These are phyloP conservation scores for Brassica hybrid DNA, from an alignment of 441 rosid genomes.

Conservation along the genomic window DNA sequence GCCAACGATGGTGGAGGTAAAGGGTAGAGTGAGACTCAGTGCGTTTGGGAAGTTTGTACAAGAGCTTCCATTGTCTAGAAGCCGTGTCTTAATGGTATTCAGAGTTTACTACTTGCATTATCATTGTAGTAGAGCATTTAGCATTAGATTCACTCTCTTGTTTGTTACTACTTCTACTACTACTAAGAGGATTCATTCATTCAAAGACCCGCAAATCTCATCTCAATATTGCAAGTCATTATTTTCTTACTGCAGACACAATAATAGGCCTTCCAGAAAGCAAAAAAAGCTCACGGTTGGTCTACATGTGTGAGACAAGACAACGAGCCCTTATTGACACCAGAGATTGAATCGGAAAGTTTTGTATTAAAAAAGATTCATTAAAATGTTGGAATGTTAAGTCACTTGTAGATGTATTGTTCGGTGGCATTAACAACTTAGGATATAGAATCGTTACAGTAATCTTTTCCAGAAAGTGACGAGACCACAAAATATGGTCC, in stretches of 20 bases:
- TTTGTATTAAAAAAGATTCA: constrained; percentile 6
- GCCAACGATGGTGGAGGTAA: constrained; percentile 69
- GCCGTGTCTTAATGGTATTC: constrained; percentile 90
- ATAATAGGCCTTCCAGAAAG: constrained; percentile 19
- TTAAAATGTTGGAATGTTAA: constrained; percentile 5
- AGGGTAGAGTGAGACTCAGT: constrained; percentile 84
- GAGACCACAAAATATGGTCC: constrained; percentile 17
- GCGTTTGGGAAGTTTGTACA: constrained; percentile 92
- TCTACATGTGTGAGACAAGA: constrained; percentile 23
- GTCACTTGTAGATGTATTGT: constrained; percentile 15
- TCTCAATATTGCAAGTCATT: constrained; percentile 34
- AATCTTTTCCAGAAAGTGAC: constrained; percentile 19
- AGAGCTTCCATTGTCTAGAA: constrained; percentile 85
- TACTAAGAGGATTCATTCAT: not conserved
- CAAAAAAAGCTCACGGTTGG: constrained; percentile 17
- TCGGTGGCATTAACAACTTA: constrained; percentile 4
- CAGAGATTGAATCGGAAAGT: constrained; percentile 9
- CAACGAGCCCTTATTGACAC: constrained; percentile 17
- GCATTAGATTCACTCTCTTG: constrained; percentile 7
- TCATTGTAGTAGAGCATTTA: constrained; percentile 27
- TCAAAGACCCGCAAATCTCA: constrained; percentile 23
- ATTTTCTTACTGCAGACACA: constrained; percentile 33
- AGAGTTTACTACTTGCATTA: constrained; percentile 45
- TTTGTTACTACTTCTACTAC: constrained; percentile 6
- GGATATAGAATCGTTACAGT: not conserved